Evolutionary conservation across 2,329 filamentous ascomycete genomes (phyloP).

Genomic region (Colletotrichum lindemuthianum): DNA sequence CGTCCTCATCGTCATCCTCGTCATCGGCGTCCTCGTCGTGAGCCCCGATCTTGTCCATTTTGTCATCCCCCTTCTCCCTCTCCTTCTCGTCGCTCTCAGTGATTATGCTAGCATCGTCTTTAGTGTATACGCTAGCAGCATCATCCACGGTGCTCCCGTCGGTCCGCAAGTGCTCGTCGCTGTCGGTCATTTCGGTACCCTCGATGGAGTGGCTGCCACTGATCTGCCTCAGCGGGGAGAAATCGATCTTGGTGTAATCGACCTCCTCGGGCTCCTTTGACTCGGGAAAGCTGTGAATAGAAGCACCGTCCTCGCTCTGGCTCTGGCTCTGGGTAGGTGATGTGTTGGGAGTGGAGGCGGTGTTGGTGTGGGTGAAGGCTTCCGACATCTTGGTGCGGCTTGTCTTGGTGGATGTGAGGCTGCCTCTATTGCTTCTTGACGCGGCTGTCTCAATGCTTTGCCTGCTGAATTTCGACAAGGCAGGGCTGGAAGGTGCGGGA

Average conservation of each 20-base stretch:
- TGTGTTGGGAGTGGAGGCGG: conserved; percentile 60
- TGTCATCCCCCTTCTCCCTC: conserved; percentile 40
- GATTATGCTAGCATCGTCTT: conserved; percentile 31
- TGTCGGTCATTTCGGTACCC: conserved; percentile 34
- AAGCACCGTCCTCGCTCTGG: conserved; percentile 63
- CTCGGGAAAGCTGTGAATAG: conserved; percentile 53
- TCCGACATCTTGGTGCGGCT: conserved; percentile 78
- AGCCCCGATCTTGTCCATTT: conserved; percentile 16
- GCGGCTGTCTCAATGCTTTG: conserved; percentile 75
- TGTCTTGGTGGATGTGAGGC: conserved; percentile 77
- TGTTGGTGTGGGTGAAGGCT: conserved; percentile 71
- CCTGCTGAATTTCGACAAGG: conserved; percentile 67
- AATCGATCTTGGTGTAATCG: conserved; percentile 69
- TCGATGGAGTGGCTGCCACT: conserved; percentile 53
- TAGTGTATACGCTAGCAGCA: conserved; percentile 41
- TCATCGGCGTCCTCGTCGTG: conserved; percentile 46
- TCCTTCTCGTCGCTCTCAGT: conserved; percentile 15
- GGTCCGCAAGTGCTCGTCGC: conserved; percentile 36
- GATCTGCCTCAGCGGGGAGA: conserved; percentile 58
- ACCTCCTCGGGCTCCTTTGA: conserved; percentile 61
- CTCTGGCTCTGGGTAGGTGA: conserved; percentile 65
- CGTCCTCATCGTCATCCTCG: conserved; percentile 58
- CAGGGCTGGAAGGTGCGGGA: conserved; percentile 79
- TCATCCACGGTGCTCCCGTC: conserved; percentile 41
- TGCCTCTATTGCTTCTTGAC: conserved; percentile 73